These are phyloP conservation scores for Apiotrichum domesticum DNA, from an alignment of 1,284 basidiomycete species.

Conservation along the genomic window DNA sequence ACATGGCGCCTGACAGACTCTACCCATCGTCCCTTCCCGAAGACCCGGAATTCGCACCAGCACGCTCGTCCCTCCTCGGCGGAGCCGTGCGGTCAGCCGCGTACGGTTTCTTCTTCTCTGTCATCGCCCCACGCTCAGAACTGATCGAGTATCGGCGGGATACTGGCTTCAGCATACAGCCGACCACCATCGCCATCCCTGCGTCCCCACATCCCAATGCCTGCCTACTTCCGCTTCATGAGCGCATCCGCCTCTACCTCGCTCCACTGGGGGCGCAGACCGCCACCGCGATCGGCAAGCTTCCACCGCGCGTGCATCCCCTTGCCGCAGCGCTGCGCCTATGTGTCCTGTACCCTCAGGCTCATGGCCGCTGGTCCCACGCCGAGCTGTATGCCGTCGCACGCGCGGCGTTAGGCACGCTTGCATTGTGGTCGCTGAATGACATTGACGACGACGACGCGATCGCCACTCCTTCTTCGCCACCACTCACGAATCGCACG, in stretches of 20 bases:
- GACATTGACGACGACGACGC: neutral
- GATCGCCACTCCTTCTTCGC: neutral
- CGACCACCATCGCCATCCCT: too few species aligned
- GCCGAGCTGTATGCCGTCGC: neutral
- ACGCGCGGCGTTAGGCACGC: neutral
- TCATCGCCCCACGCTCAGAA: too few species aligned
- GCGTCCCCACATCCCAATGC: too few species aligned
- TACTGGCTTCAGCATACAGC: too few species aligned
- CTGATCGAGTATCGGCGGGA: too few species aligned
- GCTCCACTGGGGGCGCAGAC: neutral
- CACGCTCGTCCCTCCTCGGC: too few species aligned
- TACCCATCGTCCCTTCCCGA: conserved; percentile 33
- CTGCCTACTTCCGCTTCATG: neutral
- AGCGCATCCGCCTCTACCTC: neutral
- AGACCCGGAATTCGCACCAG: conserved; percentile 18
- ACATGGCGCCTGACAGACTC: conserved; percentile 33
- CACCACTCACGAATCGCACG: neutral
- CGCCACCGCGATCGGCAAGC: neutral
- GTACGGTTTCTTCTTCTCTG: too few species aligned
- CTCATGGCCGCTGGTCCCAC: neutral
- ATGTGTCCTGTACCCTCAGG: neutral
- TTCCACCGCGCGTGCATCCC: neutral
- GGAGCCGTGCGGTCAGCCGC: too few species aligned
- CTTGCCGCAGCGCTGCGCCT: neutral
- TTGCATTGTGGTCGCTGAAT: neutral